phyloP scores from a whole-genome alignment of 2,329 filamentous ascomycete species.

The Colletotrichum filicis region DNA sequence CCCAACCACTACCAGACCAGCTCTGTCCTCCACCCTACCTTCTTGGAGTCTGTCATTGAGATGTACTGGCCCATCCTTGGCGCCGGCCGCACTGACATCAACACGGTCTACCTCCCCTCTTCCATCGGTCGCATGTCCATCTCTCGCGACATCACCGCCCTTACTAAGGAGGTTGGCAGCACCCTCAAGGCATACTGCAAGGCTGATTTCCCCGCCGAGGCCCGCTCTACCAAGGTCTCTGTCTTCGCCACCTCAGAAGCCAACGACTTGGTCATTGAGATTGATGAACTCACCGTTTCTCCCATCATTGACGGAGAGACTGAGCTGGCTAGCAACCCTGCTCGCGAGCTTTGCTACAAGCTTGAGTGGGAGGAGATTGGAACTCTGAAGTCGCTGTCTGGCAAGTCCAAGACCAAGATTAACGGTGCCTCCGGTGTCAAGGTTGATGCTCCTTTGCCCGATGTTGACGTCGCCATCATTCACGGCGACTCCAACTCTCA shows the following conservation, averaged over 20 bases:
- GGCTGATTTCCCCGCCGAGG: slow-evolving; percentile 32
- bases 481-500: slow-evolving; percentile 36
- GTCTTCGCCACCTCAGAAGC: slow-evolving; percentile 35
- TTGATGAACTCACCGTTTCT: slow-evolving; percentile 39
- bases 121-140: slow-evolving; percentile 43
- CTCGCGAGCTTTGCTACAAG: slow-evolving; percentile 40
- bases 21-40: slow-evolving; percentile 38
- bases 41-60: slow-evolving; percentile 38
- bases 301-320: slow-evolving; percentile 37
- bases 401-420: slow-evolving; percentile 24
- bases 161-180: slow-evolving; percentile 46
- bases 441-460: slow-evolving; percentile 28
- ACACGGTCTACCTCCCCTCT: slow-evolving; percentile 48
- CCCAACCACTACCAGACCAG: slow-evolving; percentile 37
- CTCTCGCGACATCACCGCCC: slow-evolving; percentile 42
- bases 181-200: slow-evolving; percentile 39
- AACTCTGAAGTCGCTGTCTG: slow-evolving; percentile 28
- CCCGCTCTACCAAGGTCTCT: slow-evolving; percentile 35
- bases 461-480: slow-evolving; percentile 36
- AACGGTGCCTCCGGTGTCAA: slow-evolving; percentile 23
- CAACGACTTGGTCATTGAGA: slow-evolving; percentile 38
- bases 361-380: slow-evolving; percentile 38
- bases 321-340: slow-evolving; percentile 26
- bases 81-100: slow-evolving; percentile 40
- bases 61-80: slow-evolving; percentile 47